A percentile compares a stretch with the other conserved stretches of the same genome.
Conservation (phyloP, 2,329 filamentous ascomycete species). For the Cercospora janseana region DNA sequence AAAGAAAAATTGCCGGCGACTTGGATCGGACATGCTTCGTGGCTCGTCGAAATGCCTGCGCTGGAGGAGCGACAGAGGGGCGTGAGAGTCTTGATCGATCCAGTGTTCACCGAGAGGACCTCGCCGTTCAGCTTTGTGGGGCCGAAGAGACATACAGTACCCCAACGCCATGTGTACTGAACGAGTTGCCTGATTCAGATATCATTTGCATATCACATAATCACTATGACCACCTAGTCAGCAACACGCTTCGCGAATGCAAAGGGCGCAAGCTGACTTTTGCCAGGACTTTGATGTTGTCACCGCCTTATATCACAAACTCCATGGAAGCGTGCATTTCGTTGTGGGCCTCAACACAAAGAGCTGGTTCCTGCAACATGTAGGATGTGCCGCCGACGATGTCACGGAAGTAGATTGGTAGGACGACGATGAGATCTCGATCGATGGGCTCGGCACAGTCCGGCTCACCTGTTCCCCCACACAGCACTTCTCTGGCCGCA, state of each 20-base stretch:
- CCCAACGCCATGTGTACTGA: constrained; percentile 50
- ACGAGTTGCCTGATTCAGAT: constrained; percentile 54
- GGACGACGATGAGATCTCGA: constrained; percentile 42
- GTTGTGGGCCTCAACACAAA: constrained; percentile 46
- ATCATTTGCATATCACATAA: constrained; percentile 55
- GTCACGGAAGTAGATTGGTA: constrained; percentile 54
- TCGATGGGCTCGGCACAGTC: constrained; percentile 40
- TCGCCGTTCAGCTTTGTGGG: constrained; percentile 49
- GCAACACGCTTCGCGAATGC: constrained; percentile 44
- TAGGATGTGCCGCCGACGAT: constrained; percentile 42
- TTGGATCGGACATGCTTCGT: constrained; percentile 54
- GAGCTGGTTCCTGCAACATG: constrained; percentile 39
- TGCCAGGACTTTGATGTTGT: constrained; percentile 52
- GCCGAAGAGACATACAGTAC: constrained; percentile 54
- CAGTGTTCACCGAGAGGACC: constrained; percentile 53
- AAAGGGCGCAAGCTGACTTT: constrained; percentile 49
- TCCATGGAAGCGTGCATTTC: constrained; percentile 43
- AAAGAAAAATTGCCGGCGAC: constrained; percentile 44
- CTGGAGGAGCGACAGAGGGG: constrained; percentile 38
- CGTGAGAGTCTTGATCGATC: constrained; percentile 52
- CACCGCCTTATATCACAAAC: constrained; percentile 41
- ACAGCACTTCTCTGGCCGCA: constrained; percentile 49
- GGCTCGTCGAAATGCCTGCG: constrained; percentile 47
- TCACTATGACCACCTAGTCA: constrained; percentile 56
- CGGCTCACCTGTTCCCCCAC: constrained; percentile 48